phyloP scores from a whole-genome alignment of 306 rosid species.

The Mimosa pudica region DNA sequence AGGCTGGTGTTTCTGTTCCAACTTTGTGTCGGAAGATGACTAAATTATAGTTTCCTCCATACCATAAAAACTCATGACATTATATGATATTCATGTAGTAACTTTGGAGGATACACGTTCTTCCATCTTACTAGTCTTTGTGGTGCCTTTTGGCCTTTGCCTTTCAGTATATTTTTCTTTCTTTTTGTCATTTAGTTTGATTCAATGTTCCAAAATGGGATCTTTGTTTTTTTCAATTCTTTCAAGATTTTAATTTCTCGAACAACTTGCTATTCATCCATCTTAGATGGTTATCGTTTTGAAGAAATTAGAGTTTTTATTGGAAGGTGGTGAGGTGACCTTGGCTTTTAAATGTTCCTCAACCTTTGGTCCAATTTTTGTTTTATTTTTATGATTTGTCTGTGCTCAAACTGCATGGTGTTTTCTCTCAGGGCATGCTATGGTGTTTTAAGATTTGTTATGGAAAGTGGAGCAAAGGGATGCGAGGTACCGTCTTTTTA shows the following conservation, averaged over 20 bases:
- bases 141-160: not conserved
- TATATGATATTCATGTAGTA: slow-evolving; percentile 19
- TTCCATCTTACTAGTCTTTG: not conserved
- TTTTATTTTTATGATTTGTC: not conserved
- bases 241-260: not conserved
- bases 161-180: not conserved
- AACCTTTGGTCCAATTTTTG: not conserved
- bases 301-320: not conserved
- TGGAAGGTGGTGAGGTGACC: not conserved
- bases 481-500: slow-evolving; percentile 43
- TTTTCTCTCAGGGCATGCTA: slow-evolving; percentile 55
- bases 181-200: not conserved
- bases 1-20: slow-evolving; percentile 38
- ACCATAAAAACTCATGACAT: slow-evolving; percentile 26
- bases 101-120: slow-evolving; percentile 25
- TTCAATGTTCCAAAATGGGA: not conserved
- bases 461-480: slow-evolving; percentile 72
- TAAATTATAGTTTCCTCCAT: slow-evolving; percentile 32
- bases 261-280: not conserved
- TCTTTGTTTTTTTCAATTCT: not conserved
- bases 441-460: slow-evolving; percentile 64
- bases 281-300: not conserved
- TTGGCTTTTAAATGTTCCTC: not conserved
- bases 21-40: slow-evolving; percentile 82
- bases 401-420: not conserved